Conservation (phyloP, 2,329 filamentous ascomycete genomes). For the Trichothecium sympodiale region DNA sequence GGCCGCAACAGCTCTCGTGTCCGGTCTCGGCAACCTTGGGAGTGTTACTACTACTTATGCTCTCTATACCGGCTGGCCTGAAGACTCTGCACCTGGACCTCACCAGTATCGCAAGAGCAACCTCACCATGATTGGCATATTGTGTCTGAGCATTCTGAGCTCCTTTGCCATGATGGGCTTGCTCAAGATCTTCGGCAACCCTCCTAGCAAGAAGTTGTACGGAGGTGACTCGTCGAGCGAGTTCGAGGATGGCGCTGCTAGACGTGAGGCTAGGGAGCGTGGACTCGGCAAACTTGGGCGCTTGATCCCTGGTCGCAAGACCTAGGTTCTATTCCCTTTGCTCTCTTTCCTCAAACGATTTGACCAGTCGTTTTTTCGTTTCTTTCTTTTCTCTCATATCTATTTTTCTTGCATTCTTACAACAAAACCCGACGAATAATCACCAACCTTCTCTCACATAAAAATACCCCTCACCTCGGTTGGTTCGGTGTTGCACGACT, state of each 20-base stretch:
- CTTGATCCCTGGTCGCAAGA: slow-evolving; percentile 10
- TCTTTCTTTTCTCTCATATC: slow-evolving; percentile 11
- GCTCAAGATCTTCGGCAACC: slow-evolving; percentile 47
- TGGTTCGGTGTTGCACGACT: too few relatives aligned
- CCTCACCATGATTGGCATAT: slow-evolving; percentile 76
- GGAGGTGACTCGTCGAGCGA: slow-evolving; percentile 27
- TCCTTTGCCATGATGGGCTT: slow-evolving; percentile 58
- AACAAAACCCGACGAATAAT: too few relatives aligned
- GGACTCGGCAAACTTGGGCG: slow-evolving; percentile 38
- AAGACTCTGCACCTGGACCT: slow-evolving; percentile 56
- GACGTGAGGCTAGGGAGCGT: slow-evolving; percentile 44
- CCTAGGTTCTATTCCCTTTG: background rate
- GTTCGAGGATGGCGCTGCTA: slow-evolving; percentile 49
- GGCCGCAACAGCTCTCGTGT: slow-evolving; percentile 74
- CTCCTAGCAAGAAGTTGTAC: slow-evolving; percentile 34
- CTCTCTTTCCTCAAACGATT: slow-evolving; percentile 13
- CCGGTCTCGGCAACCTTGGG: slow-evolving; percentile 76
- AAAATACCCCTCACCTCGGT: too few relatives aligned
- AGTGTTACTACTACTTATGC: slow-evolving; percentile 84
- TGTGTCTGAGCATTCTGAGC: slow-evolving; percentile 65
- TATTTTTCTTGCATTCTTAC: background rate
- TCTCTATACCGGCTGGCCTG: slow-evolving; percentile 77
- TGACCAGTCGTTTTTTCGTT: slow-evolving; percentile 6
- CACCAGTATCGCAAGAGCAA: slow-evolving; percentile 75
- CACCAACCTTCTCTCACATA: too few relatives aligned